Percentiles rank a stretch among this genome's conserved stretches.
Conservation (phyloP, 2,329 filamentous ascomycete genomes). For the Salinomyces thailandicus region DNA sequence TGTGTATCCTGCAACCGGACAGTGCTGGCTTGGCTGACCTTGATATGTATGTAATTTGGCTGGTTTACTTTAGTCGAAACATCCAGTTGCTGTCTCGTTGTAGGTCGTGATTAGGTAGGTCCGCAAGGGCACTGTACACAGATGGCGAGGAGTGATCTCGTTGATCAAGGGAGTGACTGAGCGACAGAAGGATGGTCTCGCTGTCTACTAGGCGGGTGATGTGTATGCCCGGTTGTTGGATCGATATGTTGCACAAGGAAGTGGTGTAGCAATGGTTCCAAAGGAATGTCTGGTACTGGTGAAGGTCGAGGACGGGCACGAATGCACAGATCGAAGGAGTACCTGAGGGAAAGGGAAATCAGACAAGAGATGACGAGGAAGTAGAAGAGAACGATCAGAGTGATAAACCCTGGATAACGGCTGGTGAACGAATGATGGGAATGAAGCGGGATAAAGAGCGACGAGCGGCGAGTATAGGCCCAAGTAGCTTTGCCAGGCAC, state of each 20-base stretch:
- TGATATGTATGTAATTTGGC: too few species aligned
- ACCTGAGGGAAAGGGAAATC: constrained; percentile 13
- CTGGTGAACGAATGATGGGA: constrained; percentile 12
- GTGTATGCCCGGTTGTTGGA: background rate
- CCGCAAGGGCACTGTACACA: too few species aligned
- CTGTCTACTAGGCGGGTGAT: constrained; percentile 5
- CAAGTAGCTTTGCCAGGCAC: constrained; percentile 10
- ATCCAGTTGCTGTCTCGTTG: constrained; percentile 1
- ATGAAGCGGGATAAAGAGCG: constrained; percentile 14
- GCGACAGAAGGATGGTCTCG: constrained; percentile 6
- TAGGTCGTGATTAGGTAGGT: constrained; percentile 9
- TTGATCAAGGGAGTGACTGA: constrained; percentile 12
- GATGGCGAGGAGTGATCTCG: constrained; percentile 1
- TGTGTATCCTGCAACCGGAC: too few species aligned
- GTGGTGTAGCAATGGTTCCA: constrained; percentile 12
- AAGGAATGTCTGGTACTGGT: constrained; percentile 12
- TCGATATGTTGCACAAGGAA: constrained; percentile 12
- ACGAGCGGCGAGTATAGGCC: constrained; percentile 6
- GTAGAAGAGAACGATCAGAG: constrained; percentile 11
- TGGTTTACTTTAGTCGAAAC: too few species aligned
- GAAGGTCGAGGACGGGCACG: constrained; percentile 4
- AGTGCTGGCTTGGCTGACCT: too few species aligned
- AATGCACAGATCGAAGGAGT: constrained; percentile 8
- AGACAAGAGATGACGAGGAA: constrained; percentile 15
- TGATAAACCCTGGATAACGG: constrained; percentile 14